A percentile compares a stretch with the other conserved stretches of the same genome.
Conservation (phyloP, 2,329 filamentous ascomycete genomes). For the Penicillium janthinellum region DNA sequence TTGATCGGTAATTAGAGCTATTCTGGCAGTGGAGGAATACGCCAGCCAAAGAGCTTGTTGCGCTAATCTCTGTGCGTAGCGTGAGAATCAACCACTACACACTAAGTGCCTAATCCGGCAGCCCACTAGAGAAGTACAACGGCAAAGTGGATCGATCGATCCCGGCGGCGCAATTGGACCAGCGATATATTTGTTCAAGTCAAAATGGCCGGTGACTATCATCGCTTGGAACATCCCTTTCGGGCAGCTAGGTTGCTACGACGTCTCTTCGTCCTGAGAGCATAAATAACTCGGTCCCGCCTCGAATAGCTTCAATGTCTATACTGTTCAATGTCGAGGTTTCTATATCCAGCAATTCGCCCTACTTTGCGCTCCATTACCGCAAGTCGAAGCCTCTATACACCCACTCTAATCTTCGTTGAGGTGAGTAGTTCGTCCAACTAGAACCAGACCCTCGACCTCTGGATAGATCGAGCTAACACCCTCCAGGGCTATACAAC, state of each 20-base stretch:
- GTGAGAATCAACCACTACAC: neutral
- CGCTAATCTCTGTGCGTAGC: no score
- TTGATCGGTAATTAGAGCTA: neutral
- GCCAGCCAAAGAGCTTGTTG: neutral
- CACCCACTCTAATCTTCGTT: neutral
- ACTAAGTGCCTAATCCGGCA: constrained; percentile 7
- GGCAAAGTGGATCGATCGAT: neutral
- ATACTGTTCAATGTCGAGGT: constrained; percentile 1
- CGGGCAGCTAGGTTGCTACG: neutral
- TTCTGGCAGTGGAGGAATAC: no score
- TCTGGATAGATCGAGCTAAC: neutral
- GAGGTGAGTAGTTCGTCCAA: neutral
- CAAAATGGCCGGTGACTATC: neutral
- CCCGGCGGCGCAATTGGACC: neutral
- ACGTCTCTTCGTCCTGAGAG: neutral
- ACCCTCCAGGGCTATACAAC: neutral
- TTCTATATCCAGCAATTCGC: neutral
- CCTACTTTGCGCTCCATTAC: neutral
- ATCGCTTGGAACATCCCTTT: constrained; percentile 16
- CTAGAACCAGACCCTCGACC: neutral
- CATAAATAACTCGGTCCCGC: neutral
- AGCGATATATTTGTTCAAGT: neutral
- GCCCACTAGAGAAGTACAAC: neutral
- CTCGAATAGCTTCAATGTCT: neutral
- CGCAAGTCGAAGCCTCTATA: neutral